phyloP scores from a whole-genome alignment of 129 eudicot species.

The Cynara cardunculus region DNA sequence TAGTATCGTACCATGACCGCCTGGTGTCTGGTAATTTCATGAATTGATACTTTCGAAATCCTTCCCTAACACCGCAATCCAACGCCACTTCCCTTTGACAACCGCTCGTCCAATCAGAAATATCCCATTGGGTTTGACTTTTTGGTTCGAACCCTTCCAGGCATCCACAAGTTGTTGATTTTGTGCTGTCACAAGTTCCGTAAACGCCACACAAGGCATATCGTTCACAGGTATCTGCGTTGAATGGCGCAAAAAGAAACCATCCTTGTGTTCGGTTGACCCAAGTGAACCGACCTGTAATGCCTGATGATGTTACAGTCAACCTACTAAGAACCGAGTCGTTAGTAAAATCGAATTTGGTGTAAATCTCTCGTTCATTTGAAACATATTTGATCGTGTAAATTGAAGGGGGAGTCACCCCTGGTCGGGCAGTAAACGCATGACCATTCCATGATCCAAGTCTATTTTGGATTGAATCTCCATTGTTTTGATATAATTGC shows the following conservation, averaged over 20 bases:
- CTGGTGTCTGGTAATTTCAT: conserved; percentile 28
- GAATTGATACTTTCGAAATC: conserved; percentile 16
- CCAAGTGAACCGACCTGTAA: neutral
- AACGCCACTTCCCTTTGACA: conserved; percentile 12
- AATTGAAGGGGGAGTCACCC: neutral
- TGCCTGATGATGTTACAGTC: conserved; percentile 2
- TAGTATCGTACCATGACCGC: conserved; percentile 13
- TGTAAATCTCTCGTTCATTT: conserved; percentile 10
- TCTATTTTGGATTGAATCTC: neutral
- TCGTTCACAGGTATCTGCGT: conserved; percentile 14
- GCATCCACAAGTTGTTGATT: conserved; percentile 20
- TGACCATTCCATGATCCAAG: conserved; percentile 42
- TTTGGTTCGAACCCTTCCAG: conserved; percentile 21
- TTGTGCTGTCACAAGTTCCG: conserved; percentile 9
- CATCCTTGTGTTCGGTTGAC: conserved; percentile 10
- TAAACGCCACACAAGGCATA: conserved; percentile 7
- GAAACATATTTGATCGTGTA: neutral
- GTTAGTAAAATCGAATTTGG: neutral
- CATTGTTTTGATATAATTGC: neutral
- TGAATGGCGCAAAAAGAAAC: neutral
- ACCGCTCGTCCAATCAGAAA: conserved; percentile 21
- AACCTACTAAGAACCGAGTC: conserved; percentile 14
- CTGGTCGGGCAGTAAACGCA: conserved; percentile 15
- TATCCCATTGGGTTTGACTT: neutral
- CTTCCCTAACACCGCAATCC: conserved; percentile 18